Base-by-base conservation (phyloP, 2,329 filamentous ascomycete genomes). In the Thyridium curvatum region DNA sequence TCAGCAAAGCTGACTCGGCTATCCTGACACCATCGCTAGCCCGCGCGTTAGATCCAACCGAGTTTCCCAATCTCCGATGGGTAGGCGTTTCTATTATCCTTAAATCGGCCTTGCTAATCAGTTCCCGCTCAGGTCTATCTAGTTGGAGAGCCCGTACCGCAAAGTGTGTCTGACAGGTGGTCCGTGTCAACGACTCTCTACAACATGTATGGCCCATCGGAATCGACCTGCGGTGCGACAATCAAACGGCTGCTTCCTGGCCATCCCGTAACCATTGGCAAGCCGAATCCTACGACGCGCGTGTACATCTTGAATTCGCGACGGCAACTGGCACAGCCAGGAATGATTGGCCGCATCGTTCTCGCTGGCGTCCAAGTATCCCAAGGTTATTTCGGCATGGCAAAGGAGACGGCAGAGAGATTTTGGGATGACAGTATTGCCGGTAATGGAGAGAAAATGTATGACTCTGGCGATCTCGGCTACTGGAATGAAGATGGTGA, bases 141-240 rank as follows among this genome's bases (percentile, higher is more conserved):
- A 4, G 62, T 58, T 2, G 62, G 63, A 0, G 64, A 67, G 43
- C 39, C 52, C 1, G 56, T 67, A 4, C 49, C 59, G 2, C 59
- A 63, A 43, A 30, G 34, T 4, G 42, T 61, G 2, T 46, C 39
- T 21, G 58, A 66, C 35, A 36, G 7, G 1, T 68, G 65, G 65
- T 43, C 54, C 3, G 15, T 30, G 6, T 34, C 34, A n/a, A 52
- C 18, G 30, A 18, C 2, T 17, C n/a, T 65, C 1, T 66, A 58
- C 47, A 70, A 70, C 43, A 59, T 61, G 54, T 71, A 69, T 38
- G 66, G 66, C 0, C 67, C 67, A 5, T 65, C 62, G 0, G 66
- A 68, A 44, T 55, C 44, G 3, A 68, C 62, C 1, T 58, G 57
- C 36, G 61, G 59, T 6, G 57, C 59, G 0, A 63, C 58, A 1